phyloP scores from a whole-genome alignment of 1,284 basidiomycete species.

The Moniliella sp. region DNA sequence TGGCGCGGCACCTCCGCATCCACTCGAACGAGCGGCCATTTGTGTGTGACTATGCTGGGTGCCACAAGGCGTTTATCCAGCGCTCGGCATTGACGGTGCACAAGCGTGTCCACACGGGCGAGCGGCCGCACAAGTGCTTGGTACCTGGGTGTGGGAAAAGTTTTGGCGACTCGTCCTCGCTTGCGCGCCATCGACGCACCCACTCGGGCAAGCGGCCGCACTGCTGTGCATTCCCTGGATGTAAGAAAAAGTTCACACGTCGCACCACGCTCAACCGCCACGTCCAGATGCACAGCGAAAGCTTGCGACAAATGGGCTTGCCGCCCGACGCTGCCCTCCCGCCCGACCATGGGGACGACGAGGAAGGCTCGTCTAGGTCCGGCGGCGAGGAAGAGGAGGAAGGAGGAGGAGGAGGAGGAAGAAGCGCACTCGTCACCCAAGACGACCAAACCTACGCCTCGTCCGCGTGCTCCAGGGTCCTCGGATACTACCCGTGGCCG shows the following conservation, averaged over 20 bases:
- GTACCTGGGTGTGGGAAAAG: slow-evolving; percentile 43
- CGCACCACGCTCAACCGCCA: not conserved
- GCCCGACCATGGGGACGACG: too few species aligned
- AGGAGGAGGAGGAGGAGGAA: too few species aligned
- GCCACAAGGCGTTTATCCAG: slow-evolving; percentile 36
- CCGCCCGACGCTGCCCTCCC: too few species aligned
- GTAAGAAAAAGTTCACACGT: slow-evolving; percentile 16
- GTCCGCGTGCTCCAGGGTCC: too few species aligned
- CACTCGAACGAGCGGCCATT: slow-evolving; percentile 73
- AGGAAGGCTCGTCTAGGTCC: too few species aligned
- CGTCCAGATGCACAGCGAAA: too few species aligned
- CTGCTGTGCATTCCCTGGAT: slow-evolving; percentile 25
- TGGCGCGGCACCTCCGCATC: slow-evolving; percentile 46
- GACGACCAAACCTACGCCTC: too few species aligned
- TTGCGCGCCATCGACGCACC: slow-evolving; percentile 49
- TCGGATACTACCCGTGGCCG: too few species aligned
- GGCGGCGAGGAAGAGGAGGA: too few species aligned
- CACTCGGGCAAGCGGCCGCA: slow-evolving; percentile 40
- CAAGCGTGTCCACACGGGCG: slow-evolving; percentile 62
- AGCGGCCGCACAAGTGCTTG: slow-evolving; percentile 58
- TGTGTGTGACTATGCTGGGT: slow-evolving; percentile 17
- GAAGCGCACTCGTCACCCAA: too few species aligned
- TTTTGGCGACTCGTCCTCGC: slow-evolving; percentile 42
- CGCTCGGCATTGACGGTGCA: slow-evolving; percentile 55
- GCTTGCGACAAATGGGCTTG: too few species aligned